Percentiles rank a stretch among this genome's conserved stretches.
phyloP scores from a whole-genome alignment of 768 basidiomycete species.

The Leccinellum albellum region DNA sequence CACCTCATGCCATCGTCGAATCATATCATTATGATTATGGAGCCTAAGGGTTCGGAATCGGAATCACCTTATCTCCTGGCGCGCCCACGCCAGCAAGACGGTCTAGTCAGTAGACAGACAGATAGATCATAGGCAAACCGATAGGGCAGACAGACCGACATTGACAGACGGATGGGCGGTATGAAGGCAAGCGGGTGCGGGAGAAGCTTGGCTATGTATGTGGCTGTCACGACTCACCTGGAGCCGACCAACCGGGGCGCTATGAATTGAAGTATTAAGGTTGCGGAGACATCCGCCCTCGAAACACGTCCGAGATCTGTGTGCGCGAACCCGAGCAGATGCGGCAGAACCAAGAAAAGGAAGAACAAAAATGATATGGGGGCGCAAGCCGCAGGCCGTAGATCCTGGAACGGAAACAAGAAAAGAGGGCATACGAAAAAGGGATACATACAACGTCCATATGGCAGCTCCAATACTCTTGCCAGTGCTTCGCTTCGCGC shows the following conservation, averaged over 20 bases:
- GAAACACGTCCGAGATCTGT: background rate
- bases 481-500: background rate
- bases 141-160: background rate
- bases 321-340: background rate
- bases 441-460: background rate
- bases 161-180: background rate
- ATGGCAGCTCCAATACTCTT: background rate
- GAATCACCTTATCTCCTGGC: conserved; percentile 22
- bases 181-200: background rate
- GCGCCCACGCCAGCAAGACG: background rate
- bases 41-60: conserved; percentile 9
- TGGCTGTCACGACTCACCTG: background rate
- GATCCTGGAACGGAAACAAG: background rate
- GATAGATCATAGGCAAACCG: background rate
- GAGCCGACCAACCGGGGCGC: background rate
- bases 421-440: background rate
- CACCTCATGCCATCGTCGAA: background rate
- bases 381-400: background rate
- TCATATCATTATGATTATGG: background rate
- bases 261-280: background rate
- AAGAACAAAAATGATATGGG: background rate
- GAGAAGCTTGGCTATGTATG: background rate
- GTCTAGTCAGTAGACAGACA: background rate
- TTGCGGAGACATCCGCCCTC: background rate
- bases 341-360: background rate